These are phyloP conservation scores for Tothia fuscella DNA, from an alignment of 2,329 filamentous ascomycete genomes.

Conservation along the genomic window DNA sequence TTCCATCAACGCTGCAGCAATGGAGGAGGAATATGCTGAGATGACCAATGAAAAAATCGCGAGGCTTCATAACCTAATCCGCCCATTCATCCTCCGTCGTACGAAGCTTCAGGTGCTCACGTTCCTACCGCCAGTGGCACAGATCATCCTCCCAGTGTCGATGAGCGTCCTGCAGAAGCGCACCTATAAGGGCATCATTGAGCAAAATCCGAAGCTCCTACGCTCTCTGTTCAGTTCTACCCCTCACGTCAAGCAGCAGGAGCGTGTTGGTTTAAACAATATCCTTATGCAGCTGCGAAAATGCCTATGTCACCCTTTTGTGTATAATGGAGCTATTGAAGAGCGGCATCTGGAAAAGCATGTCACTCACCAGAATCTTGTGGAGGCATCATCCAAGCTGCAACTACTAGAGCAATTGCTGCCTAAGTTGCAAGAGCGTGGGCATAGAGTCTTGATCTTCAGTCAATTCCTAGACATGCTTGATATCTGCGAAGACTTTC, in stretches of 20 bases:
- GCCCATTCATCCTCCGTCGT: constrained; percentile 57
- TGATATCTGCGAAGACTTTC: constrained; percentile 81
- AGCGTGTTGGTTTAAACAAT: constrained; percentile 77
- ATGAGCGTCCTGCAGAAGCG: constrained; percentile 93
- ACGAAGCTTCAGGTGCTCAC: constrained; percentile 87
- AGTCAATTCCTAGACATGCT: constrained; percentile 88
- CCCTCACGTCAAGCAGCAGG: constrained; percentile 47
- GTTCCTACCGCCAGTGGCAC: constrained; percentile 83
- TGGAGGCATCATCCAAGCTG: constrained; percentile 86
- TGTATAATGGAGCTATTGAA: constrained; percentile 84
- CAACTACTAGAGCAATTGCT: constrained; percentile 74
- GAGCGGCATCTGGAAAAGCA: constrained; percentile 54
- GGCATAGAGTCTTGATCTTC: constrained; percentile 87
- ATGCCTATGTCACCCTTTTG: constrained; percentile 89
- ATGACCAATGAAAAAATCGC: constrained; percentile 73
- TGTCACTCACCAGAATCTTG: constrained; percentile 63
- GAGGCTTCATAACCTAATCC: constrained; percentile 71
- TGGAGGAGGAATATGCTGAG: constrained; percentile 67
- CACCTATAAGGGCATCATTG: constrained; percentile 84
- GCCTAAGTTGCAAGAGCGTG: constrained; percentile 71
- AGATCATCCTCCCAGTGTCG: constrained; percentile 90
- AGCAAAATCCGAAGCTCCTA: constrained; percentile 81
- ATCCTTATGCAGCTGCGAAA: constrained; percentile 93
- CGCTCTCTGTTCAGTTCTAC: constrained; percentile 71
- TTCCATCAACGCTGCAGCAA: constrained; percentile 51